Evolutionary conservation across 2,329 filamentous ascomycete genomes (phyloP).

Genomic region (Alternaria angustiovoidea): DNA sequence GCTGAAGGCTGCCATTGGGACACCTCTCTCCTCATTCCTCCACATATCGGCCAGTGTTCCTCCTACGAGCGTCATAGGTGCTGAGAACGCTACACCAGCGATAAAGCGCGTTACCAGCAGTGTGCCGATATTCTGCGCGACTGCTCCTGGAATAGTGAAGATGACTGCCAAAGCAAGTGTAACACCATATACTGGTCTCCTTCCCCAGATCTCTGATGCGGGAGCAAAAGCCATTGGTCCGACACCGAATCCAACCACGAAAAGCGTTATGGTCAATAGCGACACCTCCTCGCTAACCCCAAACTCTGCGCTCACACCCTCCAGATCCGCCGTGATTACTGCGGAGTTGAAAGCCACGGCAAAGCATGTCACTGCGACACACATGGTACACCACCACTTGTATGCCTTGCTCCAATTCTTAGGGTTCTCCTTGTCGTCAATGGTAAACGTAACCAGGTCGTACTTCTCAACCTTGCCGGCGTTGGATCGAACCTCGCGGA

Average conservation of each 20-base stretch:
- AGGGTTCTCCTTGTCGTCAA: conserved; percentile 77
- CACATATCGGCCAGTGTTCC: conserved; percentile 86
- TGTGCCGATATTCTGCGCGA: conserved; percentile 77
- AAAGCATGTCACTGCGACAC: conserved; percentile 69
- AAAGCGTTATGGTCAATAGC: conserved; percentile 75
- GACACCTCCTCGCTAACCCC: conserved; percentile 75
- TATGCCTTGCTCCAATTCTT: conserved; percentile 83
- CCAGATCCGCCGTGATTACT: conserved; percentile 80
- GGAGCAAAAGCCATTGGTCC: conserved; percentile 84
- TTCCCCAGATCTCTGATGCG: conserved; percentile 76
- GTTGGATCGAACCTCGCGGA: conserved; percentile 63
- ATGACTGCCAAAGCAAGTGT: conserved; percentile 76
- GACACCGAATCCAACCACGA: conserved; percentile 83
- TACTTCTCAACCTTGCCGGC: conserved; percentile 60
- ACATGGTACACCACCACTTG: conserved; percentile 85
- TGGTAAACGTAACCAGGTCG: conserved; percentile 74
- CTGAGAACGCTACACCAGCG: conserved; percentile 84
- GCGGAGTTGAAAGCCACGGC: conserved; percentile 65
- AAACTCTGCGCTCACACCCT: conserved; percentile 70
- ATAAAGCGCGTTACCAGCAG: conserved; percentile 79
- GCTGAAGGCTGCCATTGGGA: conserved; percentile 86
- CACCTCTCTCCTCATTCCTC: conserved; percentile 81
- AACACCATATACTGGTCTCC: conserved; percentile 73
- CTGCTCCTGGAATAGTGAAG: conserved; percentile 82
- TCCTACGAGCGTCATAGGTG: conserved; percentile 85